Evolutionary conservation across 352 stramenopile species (phyloP).

Genomic region (Pythium aquatile): DNA sequence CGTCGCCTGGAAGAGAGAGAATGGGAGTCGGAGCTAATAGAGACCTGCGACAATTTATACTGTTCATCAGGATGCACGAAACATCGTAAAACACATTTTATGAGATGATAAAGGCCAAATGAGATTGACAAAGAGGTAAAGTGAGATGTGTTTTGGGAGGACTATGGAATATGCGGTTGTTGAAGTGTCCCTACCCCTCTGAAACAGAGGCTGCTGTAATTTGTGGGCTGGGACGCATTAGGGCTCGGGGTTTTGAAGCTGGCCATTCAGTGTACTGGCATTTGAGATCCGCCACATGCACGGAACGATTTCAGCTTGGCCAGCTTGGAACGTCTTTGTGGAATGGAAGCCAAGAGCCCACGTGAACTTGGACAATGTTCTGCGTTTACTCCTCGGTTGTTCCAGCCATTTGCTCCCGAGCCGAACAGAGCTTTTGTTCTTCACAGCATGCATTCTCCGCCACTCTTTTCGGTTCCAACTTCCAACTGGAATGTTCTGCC

Average conservation of each 20-base stretch:
- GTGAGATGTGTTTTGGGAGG: background rate
- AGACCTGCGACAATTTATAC: constrained; percentile 14
- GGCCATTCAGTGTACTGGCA: background rate
- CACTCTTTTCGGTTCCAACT: background rate
- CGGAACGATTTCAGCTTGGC: background rate
- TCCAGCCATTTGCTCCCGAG: background rate
- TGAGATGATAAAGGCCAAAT: background rate
- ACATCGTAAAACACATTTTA: background rate
- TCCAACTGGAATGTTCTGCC: background rate
- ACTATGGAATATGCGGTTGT: background rate
- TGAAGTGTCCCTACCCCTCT: constrained; percentile 25
- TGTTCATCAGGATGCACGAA: background rate
- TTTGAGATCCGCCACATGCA: no score
- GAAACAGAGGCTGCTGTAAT: constrained; percentile 21
- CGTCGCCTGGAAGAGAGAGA: constrained; percentile 4
- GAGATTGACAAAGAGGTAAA: background rate
- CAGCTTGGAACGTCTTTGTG: constrained; percentile 4
- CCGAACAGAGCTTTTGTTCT: no score
- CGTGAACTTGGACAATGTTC: constrained; percentile 1
- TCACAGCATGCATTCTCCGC: background rate
- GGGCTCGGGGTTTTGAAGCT: constrained; percentile 12
- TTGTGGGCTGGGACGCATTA: constrained; percentile 23
- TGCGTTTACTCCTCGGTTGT: background rate
- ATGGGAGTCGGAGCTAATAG: constrained; percentile 18
- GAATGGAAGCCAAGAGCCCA: background rate